phyloP scores from a whole-genome alignment of 2,329 filamentous ascomycete genomes.

The Cladosporium halotolerans region DNA sequence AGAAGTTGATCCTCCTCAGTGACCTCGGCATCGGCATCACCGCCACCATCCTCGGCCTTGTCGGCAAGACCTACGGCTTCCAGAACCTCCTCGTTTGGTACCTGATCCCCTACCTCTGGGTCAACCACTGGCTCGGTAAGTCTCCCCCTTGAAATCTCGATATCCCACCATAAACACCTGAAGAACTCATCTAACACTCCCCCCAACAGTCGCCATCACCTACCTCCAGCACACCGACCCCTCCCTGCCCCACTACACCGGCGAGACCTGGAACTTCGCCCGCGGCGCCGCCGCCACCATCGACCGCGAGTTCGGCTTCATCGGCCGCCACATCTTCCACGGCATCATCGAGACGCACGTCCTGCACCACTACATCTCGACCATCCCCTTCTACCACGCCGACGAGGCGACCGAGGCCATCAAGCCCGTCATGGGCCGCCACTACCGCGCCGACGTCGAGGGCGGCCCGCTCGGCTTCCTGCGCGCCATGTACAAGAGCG shows the following conservation, averaged over 20 bases:
- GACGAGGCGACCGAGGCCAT: conserved; percentile 93
- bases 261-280: conserved; percentile 82
- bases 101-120: conserved; percentile 89
- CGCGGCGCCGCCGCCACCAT: conserved; percentile 93
- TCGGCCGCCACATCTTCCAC: conserved; percentile 84
- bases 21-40: conserved; percentile 69
- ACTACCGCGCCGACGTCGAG: conserved; percentile 80
- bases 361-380: conserved; percentile 93
- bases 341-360: conserved; percentile 98
- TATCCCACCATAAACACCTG: conserved; percentile 1
- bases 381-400: conserved; percentile 93
- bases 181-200: conserved; percentile 19
- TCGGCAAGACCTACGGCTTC: conserved; percentile 75
- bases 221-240: conserved; percentile 97
- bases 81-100: conserved; percentile 91
- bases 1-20: conserved; percentile 76
- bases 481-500: conserved; percentile 70
- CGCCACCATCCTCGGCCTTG: conserved; percentile 54
- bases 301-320: conserved; percentile 94
- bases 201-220: conserved; percentile 74
- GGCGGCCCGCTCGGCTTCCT: conserved; percentile 79
- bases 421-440: conserved; percentile 87
- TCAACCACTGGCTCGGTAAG: conserved; percentile 98
- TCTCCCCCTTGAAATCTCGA: conserved; percentile 19
- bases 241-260: conserved; percentile 83